Evolutionary conservation across 2,329 filamentous ascomycete genomes (phyloP).

Genomic region (Fonsecaea erecta): DNA sequence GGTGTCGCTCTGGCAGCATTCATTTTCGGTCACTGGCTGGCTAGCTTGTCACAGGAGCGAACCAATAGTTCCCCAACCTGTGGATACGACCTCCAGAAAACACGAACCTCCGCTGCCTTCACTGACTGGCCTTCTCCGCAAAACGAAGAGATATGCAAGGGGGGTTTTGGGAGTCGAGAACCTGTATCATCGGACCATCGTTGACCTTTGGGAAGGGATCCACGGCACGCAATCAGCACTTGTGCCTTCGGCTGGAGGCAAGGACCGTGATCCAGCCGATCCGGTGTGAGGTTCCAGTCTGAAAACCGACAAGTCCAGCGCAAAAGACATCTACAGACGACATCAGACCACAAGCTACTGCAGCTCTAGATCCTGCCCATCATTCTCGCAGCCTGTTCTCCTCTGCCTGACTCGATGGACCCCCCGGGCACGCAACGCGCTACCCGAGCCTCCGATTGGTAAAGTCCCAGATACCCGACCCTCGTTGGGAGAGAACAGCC

Average conservation of each 20-base stretch:
- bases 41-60: not conserved
- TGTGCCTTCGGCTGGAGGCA: constrained; percentile 13
- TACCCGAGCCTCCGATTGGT: constrained; percentile 12
- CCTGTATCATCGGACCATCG: not conserved
- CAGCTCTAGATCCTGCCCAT: constrained; percentile 6
- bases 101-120: not conserved
- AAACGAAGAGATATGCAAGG: not conserved
- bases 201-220: not conserved
- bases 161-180: not conserved
- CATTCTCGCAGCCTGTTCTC: constrained; percentile 2
- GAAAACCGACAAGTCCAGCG: constrained; percentile 5
- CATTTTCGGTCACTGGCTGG: not conserved
- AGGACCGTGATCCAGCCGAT: constrained; percentile 10
- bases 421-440: not conserved
- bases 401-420: not conserved
- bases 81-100: not conserved
- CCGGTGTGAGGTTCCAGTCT: not conserved
- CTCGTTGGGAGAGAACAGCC: constrained; percentile 1
- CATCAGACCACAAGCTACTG: constrained; percentile 1
- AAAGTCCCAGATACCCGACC: constrained; percentile 1
- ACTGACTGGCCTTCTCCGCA: not conserved
- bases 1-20: not conserved
- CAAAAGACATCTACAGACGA: not conserved
- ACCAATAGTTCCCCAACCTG: not conserved
- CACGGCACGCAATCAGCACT: not conserved